These are phyloP conservation scores for Thoreauomyces humboldtii DNA, from an alignment of 192 early-diverging fungal genomes.

Conservation along the genomic window DNA sequence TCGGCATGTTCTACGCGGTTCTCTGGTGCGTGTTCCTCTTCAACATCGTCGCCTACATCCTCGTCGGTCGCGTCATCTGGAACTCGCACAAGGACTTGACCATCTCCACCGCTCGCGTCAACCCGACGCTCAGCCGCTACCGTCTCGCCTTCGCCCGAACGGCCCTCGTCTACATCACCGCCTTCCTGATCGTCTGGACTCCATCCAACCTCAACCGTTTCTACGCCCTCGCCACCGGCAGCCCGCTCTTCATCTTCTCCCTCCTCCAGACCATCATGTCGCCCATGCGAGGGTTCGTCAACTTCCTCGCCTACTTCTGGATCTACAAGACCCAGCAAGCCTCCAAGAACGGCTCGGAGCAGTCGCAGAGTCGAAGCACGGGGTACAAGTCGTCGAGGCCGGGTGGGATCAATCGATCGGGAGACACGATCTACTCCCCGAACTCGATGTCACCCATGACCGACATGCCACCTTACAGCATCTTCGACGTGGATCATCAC, in stretches of 20 bases:
- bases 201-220: constrained; percentile 31
- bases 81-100: background rate
- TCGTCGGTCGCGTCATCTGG: background rate
- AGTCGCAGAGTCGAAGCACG: too few relatives aligned
- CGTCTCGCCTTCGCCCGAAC: constrained; percentile 1
- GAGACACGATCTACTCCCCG: too few relatives aligned
- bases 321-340: constrained; percentile 8
- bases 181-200: constrained; percentile 27
- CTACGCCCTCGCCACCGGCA: background rate
- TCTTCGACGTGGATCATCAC: too few relatives aligned
- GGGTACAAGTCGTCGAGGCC: too few relatives aligned
- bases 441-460: too few relatives aligned
- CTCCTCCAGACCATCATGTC: constrained; percentile 23
- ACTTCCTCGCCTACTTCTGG: constrained; percentile 25
- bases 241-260: constrained; percentile 11
- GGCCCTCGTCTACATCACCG: constrained; percentile 21
- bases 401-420: too few relatives aligned
- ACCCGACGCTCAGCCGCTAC: constrained; percentile 8
- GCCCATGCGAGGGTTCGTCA: constrained; percentile 24
- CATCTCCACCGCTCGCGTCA: too few relatives aligned
- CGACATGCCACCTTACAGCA: too few relatives aligned
- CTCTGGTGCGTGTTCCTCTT: constrained; percentile 23
- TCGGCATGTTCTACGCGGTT: constrained; percentile 16
- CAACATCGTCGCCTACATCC: constrained; percentile 6
- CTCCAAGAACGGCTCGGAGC: too few relatives aligned